A percentile compares a stretch with the other conserved stretches of the same genome.
Evolutionary conservation across 106 monocot species (phyloP).

Genomic region (Ottelia alismoides): DNA sequence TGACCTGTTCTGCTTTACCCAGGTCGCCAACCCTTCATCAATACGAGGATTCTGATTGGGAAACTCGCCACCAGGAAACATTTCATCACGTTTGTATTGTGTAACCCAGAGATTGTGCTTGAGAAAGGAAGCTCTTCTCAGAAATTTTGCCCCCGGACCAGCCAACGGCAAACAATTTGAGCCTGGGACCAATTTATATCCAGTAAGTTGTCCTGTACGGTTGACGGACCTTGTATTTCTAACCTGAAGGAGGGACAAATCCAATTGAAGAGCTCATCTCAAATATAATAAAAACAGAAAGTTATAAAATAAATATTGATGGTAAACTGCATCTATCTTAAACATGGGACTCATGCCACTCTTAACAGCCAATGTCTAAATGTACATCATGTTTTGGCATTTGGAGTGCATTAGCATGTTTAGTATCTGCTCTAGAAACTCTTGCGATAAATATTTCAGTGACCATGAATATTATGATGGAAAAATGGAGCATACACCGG

Average conservation of each 20-base stretch:
- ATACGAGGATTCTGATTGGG: conserved; percentile 96
- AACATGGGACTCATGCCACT: no score
- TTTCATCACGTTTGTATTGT: conserved; percentile 72
- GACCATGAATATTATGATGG: no score
- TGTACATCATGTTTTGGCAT: no score
- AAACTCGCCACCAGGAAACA: conserved; percentile 96
- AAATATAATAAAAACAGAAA: no score
- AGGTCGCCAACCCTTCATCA: conserved; percentile 84
- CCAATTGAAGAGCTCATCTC: no score
- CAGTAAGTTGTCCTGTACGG: conserved; percentile 86
- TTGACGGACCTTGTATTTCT: conserved; percentile 96
- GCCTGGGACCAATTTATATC: conserved; percentile 86
- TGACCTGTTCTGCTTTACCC: conserved; percentile 88
- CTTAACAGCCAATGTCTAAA: no score
- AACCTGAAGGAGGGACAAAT: conserved; percentile 32
- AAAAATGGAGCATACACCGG: no score
- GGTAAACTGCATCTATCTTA: no score
- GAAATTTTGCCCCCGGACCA: conserved; percentile 72
- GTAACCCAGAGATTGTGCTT: conserved; percentile 99
- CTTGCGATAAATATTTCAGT: no score
- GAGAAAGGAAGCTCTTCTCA: conserved; percentile 88
- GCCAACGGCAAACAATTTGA: conserved; percentile 90
- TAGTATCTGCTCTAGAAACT: no score
- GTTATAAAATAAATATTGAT: no score
- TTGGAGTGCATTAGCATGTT: no score